Evolutionary conservation across 73 alveolate genomes (phyloP), one percentile per base, ranked within the genome.

Genomic region (Paramecium tetraurelia): DNA sequence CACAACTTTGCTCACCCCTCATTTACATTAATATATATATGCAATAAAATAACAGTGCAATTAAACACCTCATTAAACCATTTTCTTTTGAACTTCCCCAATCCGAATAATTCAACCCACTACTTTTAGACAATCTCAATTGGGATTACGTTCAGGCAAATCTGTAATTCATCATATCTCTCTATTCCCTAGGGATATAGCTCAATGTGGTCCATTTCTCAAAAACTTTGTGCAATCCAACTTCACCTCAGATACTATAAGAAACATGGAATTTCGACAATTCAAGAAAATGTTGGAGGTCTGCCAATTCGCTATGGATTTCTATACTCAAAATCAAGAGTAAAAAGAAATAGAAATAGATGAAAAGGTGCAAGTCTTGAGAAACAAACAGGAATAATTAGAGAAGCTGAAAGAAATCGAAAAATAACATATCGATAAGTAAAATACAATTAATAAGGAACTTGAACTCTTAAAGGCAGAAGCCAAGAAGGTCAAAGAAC

Each of bases 21-120:
- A 63, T 31, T 11, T 63, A 24, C 84, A 63, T 72, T 72, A 72
- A 72, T 72, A 53, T 16, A 72, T 36, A 36, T 72, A 72, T 72
- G 63, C 40, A 29, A 31, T 16, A 72, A 36, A 72, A 72, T 72
- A 72, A 40, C 27, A 63, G 84, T 63, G 84, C 84, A 63, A 63
- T 63, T 72, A 72, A 72, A 72, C 36, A 21, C n/a, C 48, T 40
- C 57, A 44, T 44, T 43, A 80, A 80, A 46, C 90, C 90, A 44
- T 80, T 80, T 43, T 80, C 90, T 31, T 80, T 80, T 80, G 24
- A 80, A 35, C 44, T 80, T 5, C 90, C 90, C 27, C 27, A 80
- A 80, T 22, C 90, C 18, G 43, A 80, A 80, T 22, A 41, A 44
- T 80, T 80, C 21, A 80, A 80, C 27, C 72, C 90, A 3, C 31